Evolutionary conservation across 1,284 basidiomycete genomes (phyloP), one percentile per base, ranked within the genome.

Genomic region (Hemileia vastatrix): DNA sequence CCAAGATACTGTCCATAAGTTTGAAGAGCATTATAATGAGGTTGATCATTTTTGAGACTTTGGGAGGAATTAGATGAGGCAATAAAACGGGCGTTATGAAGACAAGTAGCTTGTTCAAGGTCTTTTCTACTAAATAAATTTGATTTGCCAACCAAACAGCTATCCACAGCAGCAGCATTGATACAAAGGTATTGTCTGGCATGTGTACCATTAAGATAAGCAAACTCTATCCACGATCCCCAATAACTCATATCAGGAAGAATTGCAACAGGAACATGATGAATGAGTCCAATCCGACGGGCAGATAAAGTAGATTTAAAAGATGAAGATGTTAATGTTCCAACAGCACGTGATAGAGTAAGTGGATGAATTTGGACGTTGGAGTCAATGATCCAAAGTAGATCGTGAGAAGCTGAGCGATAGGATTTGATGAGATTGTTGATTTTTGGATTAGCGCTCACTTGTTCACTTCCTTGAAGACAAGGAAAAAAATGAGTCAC

Each of bases 131-230:
- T 86, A 77, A 93, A 98, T 66, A 99, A 77, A 76, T 92, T 93
- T 61, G 90, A 93, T 78, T 99, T 99, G 67, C 95, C 95, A 68
- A 97, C 88, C 11, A 98, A 90, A 75, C 95, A 99, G 0, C 90
- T 94, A 57, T 96, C 95, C 62, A 96, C 78, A 3, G 85, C 86
- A 52, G 88, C 79, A 0, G 71, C 80, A 77, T 95, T 95, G 76
- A 99, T 90, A 6, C 92, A 92, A 57, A 97, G 81, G 73, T 99
- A 99, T 94, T 98, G 98, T 77, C 95, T 97, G 13, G 94, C 94
- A 72, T 98, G 95, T 57, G 91, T 96, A 3, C 91, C 94, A 74
- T 94, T 95, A 54, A 99, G 79, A 75, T 96, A 99, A 0, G 89
- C 90, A 65, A 90, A 87, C 77, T 99, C 95, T 40, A 98, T 81